Base-by-base conservation (phyloP, 176 grass and related monocot species). In the Raddia distichophylla region DNA sequence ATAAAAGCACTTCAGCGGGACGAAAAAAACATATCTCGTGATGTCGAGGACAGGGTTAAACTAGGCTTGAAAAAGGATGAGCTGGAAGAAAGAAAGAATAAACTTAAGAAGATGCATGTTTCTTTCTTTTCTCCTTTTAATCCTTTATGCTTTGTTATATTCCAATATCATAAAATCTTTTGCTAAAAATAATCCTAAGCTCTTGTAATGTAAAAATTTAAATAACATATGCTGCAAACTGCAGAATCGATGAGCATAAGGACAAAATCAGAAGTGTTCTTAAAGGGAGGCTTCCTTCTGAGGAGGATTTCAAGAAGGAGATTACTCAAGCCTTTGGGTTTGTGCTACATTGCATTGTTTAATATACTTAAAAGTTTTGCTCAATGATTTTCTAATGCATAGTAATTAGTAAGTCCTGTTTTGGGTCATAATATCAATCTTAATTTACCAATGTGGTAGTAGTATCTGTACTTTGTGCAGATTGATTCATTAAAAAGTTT, bases 1-100 rank as follows among this genome's bases (percentile, higher is more conserved):
- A 89, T 98, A 51, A 98, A 83, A 87, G 18, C 83, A 80, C 82
- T 98, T 72, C 81, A 91, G 34, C 74, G 92, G 53, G 88, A 98
- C 53, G 92, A 94, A 76, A 90, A 94, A 74, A 69, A 42, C 65
- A 85, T 98, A 52, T 77, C 76, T 59, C 89, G 83, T 89, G 86
- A 94, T 76, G 82, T 92, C 60, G 90, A 83, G 56, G 92, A 98
- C 64, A 94, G 92, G 74, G 95, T 89, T 62, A 92, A 86, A 53
- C 59, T 98, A 37, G 76, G 79, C 71, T 48, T 98, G 83, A 94
- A 94, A 83, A 94, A 94, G 68, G 90, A 98, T 71, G 92, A 88
- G 2, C 55, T 93, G 78, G 90, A 93, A 79, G 85, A 33, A n/a
- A 83, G 65, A 80, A 89, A 84, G 57, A 74, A 80, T 64, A 98